Evolutionary conservation across 768 basidiomycete genomes (phyloP).

Genomic region (Xerocomellus chrysenteron): DNA sequence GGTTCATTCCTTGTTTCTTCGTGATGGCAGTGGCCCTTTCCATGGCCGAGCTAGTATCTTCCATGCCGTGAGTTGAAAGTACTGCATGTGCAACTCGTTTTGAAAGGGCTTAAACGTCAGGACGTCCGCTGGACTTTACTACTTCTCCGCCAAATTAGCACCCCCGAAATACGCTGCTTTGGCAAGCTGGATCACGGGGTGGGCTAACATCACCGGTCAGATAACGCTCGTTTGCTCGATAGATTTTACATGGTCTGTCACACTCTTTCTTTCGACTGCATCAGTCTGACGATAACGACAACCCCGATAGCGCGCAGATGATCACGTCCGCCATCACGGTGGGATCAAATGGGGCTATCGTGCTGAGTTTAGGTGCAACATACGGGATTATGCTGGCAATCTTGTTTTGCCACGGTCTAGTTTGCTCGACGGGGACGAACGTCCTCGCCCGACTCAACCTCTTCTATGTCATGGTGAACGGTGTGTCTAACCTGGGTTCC

Average conservation of each 20-base stretch:
- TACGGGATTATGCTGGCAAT: conserved; percentile 68
- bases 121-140: conserved; percentile 77
- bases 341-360: conserved; percentile 49
- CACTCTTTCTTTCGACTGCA: neutral
- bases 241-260: conserved; percentile 61
- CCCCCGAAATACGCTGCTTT: conserved; percentile 59
- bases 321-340: conserved; percentile 70
- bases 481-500: conserved; percentile 34
- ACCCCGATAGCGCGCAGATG: conserved; percentile 60
- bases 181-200: conserved; percentile 58
- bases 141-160: conserved; percentile 75
- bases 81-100: neutral
- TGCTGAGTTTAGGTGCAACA: conserved; percentile 58
- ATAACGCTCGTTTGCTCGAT: conserved; percentile 70
- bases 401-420: conserved; percentile 62
- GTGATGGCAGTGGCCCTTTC: conserved; percentile 66
- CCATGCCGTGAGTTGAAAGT: conserved; percentile 63
- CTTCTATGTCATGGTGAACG: conserved; percentile 65
- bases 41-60: conserved; percentile 71
- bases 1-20: conserved; percentile 70
- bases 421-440: conserved; percentile 69
- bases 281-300: neutral
- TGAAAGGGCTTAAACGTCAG: conserved; percentile 32
- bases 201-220: conserved; percentile 76
- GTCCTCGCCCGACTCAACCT: conserved; percentile 68